phyloP scores from a whole-genome alignment of 192 early-diverging fungal species.

The Mortierella antarctica region DNA sequence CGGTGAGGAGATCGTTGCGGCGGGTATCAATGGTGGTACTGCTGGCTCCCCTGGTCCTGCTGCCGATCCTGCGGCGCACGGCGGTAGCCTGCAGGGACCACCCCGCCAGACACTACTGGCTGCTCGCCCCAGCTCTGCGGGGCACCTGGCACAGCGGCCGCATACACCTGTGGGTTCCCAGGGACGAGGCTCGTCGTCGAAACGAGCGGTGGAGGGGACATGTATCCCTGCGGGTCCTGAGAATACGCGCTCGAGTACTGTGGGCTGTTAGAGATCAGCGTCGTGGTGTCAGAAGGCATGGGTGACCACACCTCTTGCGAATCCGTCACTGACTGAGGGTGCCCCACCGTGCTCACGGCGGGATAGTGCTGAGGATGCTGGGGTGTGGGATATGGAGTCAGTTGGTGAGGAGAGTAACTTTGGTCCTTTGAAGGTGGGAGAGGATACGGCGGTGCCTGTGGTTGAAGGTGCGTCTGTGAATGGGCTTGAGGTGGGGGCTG shows the following conservation, averaged over 20 bases:
- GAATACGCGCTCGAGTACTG: background rate
- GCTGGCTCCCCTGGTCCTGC: background rate
- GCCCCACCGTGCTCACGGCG: background rate
- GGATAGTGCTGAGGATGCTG: constrained; percentile 8
- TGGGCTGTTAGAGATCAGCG: background rate
- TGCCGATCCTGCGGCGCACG: background rate
- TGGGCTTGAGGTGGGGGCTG: too few species aligned
- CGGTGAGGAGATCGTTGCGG: too few species aligned
- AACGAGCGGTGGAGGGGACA: too few species aligned
- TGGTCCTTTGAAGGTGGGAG: too few species aligned
- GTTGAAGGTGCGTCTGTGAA: background rate
- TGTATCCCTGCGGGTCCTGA: background rate
- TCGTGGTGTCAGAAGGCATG: background rate
- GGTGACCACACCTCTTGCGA: background rate
- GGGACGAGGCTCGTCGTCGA: too few species aligned
- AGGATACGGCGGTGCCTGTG: background rate
- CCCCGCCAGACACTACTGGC: background rate
- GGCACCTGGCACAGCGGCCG: background rate
- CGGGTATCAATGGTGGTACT: background rate
- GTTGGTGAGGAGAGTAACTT: background rate
- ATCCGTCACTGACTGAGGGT: background rate
- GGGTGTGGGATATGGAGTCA: background rate
- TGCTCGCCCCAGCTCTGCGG: constrained; percentile 3
- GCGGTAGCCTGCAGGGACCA: background rate
- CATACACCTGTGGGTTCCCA: constrained; percentile 1